A percentile compares a stretch with the other conserved stretches of the same genome.
phyloP scores from a whole-genome alignment of 2,329 filamentous ascomycete genomes.

The Hypoxylon sp. region DNA sequence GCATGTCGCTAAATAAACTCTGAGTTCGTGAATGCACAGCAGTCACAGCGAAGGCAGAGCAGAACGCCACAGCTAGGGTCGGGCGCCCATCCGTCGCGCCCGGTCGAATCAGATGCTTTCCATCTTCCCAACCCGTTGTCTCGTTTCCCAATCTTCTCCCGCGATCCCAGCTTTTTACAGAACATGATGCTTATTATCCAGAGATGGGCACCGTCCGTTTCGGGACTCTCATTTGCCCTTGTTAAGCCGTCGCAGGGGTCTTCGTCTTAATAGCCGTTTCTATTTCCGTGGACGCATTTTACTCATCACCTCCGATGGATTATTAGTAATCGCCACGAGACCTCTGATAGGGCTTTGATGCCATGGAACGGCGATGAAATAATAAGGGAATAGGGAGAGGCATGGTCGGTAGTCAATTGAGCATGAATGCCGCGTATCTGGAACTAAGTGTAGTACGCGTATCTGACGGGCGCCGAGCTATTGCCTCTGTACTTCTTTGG shows the following conservation, averaged over 20 bases:
- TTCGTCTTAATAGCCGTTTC: conserved; percentile 25
- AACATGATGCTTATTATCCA: conserved; percentile 38
- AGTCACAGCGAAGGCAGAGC: conserved; percentile 36
- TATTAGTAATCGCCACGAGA: conserved; percentile 5
- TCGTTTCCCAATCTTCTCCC: conserved; percentile 36
- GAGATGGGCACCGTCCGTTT: conserved; percentile 24
- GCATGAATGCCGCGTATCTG: conserved; percentile 3
- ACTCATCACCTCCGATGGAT: conserved; percentile 10
- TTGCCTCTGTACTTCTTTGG: neutral
- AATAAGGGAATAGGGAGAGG: conserved; percentile 8
- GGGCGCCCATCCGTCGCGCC: conserved; percentile 48
- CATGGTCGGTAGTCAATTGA: conserved; percentile 8
- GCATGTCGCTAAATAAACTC: conserved; percentile 41
- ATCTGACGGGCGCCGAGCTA: neutral
- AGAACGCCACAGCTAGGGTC: conserved; percentile 45
- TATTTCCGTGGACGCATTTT: conserved; percentile 15
- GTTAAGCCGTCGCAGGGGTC: conserved; percentile 26
- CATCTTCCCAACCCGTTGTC: conserved; percentile 48
- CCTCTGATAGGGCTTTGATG: conserved; percentile 9
- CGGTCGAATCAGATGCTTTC: conserved; percentile 49
- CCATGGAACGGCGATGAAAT: too few relatives aligned
- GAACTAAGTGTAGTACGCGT: neutral
- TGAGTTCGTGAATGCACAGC: conserved; percentile 33
- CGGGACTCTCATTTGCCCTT: conserved; percentile 28
- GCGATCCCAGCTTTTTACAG: conserved; percentile 39